phyloP scores from a whole-genome alignment of 495 filamentous ascomycete species.

The Penicillium antarcticum region DNA sequence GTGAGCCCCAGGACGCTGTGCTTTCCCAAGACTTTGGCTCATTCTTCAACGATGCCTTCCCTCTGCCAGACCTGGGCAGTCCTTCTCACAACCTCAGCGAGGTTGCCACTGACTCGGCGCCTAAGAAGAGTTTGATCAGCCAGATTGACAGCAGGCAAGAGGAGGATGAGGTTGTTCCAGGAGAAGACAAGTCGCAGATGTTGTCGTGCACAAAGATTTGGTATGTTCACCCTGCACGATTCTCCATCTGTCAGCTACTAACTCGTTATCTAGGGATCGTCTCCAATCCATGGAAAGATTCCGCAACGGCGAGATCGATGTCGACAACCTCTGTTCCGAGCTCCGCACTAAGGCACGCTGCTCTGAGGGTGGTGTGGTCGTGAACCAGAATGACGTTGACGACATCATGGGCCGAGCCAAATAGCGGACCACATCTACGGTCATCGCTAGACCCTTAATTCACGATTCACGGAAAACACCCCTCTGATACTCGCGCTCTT shows the following conservation, averaged over 20 bases:
- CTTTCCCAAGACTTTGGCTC: slow-evolving; percentile 64
- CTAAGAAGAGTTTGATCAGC: slow-evolving; percentile 68
- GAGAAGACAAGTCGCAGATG: slow-evolving; percentile 62
- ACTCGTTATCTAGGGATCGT: slow-evolving; percentile 69
- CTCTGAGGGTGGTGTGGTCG: slow-evolving; percentile 86
- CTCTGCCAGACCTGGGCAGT: slow-evolving; percentile 68
- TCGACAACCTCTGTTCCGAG: slow-evolving; percentile 88
- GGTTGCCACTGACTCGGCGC: slow-evolving; percentile 36
- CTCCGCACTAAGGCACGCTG: slow-evolving; percentile 96
- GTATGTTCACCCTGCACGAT: slow-evolving; percentile 48
- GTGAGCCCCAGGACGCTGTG: slow-evolving; percentile 80
- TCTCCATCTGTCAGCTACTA: neutral
- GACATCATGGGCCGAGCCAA: slow-evolving; percentile 61
- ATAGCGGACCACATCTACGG: slow-evolving; percentile 13
- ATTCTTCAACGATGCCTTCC: slow-evolving; percentile 89
- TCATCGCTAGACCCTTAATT: slow-evolving; percentile 1
- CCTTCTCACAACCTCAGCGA: slow-evolving; percentile 65
- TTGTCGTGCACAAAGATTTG: slow-evolving; percentile 89
- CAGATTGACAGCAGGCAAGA: slow-evolving; percentile 69
- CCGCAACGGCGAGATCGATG: slow-evolving; percentile 82
- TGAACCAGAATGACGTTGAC: slow-evolving; percentile 86
- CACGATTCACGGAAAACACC: slow-evolving; percentile 23
- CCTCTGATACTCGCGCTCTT: slow-evolving; percentile 17
- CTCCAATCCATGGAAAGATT: slow-evolving; percentile 84
- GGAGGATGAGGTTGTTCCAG: slow-evolving; percentile 64